Base-by-base conservation (phyloP, 2,329 filamentous ascomycete species). In the Clarireedia paspali region DNA sequence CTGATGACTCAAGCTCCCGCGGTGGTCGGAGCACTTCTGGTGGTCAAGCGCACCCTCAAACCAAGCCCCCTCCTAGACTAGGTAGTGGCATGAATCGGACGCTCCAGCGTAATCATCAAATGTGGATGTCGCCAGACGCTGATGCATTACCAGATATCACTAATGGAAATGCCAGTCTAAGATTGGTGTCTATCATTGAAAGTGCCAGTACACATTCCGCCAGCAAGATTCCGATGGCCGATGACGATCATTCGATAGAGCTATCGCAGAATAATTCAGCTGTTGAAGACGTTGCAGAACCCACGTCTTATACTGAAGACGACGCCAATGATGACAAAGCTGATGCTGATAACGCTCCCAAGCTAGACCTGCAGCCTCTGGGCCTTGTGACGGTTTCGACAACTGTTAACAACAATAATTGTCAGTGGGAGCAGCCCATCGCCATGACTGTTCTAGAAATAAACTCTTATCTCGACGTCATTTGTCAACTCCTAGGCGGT, bases 401-500 rank as follows among this genome's bases (percentile, higher is more conserved):
- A 24, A 4, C 14, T 34, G 38, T 12, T 5, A 12, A 23, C 9
- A 36, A 14, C 38, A 27, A 55, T 36, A n/a, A 20, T 12, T 15
- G 40, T 14, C 34, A 38, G 5, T 15, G 26, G 6, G 39, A 14
- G 26, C 38, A 38, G n/a, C 36, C 39, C 20, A 17, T 50, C 4
- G 10, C 23, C n/a, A 26, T 42, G 38, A 62, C 55, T 36, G 49
- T 55, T 6, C 56, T 70, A 6, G 58, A 66, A 34, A 63, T 70
- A 26, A 56, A 55, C 45, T 47, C 61, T 1, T 96, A 90, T 88
- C 77, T 95, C n/a, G 87, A 91, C 60, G 78, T 84, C 10, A 77
- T 95, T 39, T 80, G 89, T 26, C 77, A 78, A n/a, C 74, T 94
- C n/a, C 73, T 95, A 45, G 83, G 87, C 61, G 79, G 84, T 55